Evolutionary conservation across 2,329 filamentous ascomycete species (phyloP).

Genomic region (Curvularia sp.): DNA sequence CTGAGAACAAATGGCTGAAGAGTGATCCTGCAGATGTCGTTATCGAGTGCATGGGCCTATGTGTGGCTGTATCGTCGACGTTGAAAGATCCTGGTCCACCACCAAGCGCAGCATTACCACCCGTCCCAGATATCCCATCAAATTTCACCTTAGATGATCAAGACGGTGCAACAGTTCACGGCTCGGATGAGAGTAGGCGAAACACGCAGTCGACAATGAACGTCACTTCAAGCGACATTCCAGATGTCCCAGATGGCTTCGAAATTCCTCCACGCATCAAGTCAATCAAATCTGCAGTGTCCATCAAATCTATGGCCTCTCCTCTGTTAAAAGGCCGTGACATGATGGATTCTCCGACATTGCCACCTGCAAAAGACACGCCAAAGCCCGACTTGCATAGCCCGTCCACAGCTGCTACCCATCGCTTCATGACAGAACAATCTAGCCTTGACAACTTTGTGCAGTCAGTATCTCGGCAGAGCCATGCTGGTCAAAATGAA

Average conservation of each 20-base stretch:
- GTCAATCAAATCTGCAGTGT: constrained; percentile 53
- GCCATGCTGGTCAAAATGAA: constrained; percentile 37
- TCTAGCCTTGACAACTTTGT: constrained; percentile 47
- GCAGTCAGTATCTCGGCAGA: constrained; percentile 33
- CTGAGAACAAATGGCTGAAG: constrained; percentile 79
- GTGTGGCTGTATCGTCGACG: constrained; percentile 53
- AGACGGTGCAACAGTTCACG: constrained; percentile 40
- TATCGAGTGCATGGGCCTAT: constrained; percentile 78
- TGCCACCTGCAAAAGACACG: constrained; percentile 57
- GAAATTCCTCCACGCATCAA: constrained; percentile 33
- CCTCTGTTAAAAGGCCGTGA: constrained; percentile 53
- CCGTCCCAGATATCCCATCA: constrained; percentile 44
- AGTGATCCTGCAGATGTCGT: constrained; percentile 81
- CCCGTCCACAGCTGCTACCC: constrained; percentile 28
- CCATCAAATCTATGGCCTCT: constrained; percentile 55
- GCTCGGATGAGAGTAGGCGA: constrained; percentile 57
- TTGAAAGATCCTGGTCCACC: constrained; percentile 57
- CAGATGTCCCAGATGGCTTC: constrained; percentile 29
- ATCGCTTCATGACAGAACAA: constrained; percentile 30
- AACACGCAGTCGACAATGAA: constrained; percentile 62
- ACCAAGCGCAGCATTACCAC: constrained; percentile 56
- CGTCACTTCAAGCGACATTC: constrained; percentile 31
- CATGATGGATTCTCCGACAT: constrained; percentile 66
- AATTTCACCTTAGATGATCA: constrained; percentile 44
- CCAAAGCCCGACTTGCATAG: constrained; percentile 33